Conservation (phyloP, 305 asterid genomes). For the Solanum hybrid region DNA sequence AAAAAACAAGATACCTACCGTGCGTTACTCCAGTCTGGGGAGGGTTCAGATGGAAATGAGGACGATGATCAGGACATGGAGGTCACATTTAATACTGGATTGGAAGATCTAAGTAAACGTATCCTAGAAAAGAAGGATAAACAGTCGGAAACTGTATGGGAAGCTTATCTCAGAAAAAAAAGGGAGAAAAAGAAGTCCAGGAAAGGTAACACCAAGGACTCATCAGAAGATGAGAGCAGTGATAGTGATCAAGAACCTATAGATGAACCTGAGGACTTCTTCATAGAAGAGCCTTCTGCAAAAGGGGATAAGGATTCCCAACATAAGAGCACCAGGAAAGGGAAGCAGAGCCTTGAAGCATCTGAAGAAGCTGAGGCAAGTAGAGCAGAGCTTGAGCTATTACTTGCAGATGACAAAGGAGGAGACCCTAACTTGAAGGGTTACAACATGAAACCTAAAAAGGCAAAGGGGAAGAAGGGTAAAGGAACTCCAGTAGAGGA, state of each 20-base stretch:
- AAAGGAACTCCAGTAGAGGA: conserved; percentile 39
- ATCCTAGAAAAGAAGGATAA: conserved; percentile 72
- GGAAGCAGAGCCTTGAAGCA: conserved; percentile 24
- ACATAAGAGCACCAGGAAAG: conserved; percentile 18
- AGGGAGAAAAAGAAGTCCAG: conserved; percentile 62
- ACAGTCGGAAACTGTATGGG: conserved; percentile 82
- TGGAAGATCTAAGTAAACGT: conserved; percentile 81
- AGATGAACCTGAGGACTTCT: conserved; percentile 73
- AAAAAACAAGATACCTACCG: conserved; percentile 54
- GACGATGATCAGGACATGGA: conserved; percentile 70
- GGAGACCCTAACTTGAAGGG: conserved; percentile 50
- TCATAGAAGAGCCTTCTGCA: conserved; percentile 44
- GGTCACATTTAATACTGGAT: conserved; percentile 65
- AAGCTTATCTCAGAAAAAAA: conserved; percentile 53
- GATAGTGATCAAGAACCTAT: conserved; percentile 27
- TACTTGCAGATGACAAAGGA: conserved; percentile 60
- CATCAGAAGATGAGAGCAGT: conserved; percentile 55
- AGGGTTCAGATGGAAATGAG: conserved; percentile 51
- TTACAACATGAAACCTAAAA: conserved; percentile 60
- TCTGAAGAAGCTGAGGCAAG: conserved; percentile 53
- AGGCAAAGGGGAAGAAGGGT: conserved; percentile 58
- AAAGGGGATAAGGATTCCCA: conserved; percentile 16
- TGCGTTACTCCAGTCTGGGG: conserved; percentile 51
- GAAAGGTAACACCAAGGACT: conserved; percentile 47
- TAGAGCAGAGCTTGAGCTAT: conserved; percentile 75